Evolutionary conservation across 805 yeast species (phyloP).

Genomic region (Teunomyces cretensis): DNA sequence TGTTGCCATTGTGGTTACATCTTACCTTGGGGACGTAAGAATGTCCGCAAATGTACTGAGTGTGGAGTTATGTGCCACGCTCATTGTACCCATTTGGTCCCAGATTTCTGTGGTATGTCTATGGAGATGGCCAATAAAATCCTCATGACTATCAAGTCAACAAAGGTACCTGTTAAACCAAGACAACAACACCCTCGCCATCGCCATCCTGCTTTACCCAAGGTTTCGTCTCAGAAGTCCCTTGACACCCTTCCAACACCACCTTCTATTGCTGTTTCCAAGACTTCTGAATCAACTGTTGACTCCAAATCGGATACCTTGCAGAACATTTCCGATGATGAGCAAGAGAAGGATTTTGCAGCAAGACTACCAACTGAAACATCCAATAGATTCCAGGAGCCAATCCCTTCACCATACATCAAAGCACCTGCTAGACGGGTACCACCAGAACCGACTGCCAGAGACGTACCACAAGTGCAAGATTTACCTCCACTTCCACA

Average conservation of each 20-base stretch:
- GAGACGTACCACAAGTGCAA: slow-evolving; percentile 7
- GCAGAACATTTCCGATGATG: slow-evolving; percentile 17
- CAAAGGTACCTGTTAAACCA: slow-evolving; percentile 36
- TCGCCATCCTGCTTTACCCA: slow-evolving; percentile 5
- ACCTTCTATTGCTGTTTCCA: slow-evolving; percentile 5
- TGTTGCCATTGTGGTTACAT: slow-evolving; percentile 99
- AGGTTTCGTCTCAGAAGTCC: slow-evolving; percentile 4
- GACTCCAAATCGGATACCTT: slow-evolving; percentile 10
- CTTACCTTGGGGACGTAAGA: slow-evolving; percentile 91
- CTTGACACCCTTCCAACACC: not conserved
- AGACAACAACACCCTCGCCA: slow-evolving; percentile 9
- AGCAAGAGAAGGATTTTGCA: slow-evolving; percentile 18
- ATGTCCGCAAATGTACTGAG: slow-evolving; percentile 86
- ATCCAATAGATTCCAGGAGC: slow-evolving; percentile 25
- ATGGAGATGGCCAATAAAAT: slow-evolving; percentile 95
- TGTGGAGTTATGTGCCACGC: slow-evolving; percentile 96
- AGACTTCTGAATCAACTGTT: slow-evolving; percentile 2
- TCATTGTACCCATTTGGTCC: slow-evolving; percentile 89
- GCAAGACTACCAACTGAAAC: slow-evolving; percentile 31
- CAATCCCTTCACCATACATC: slow-evolving; percentile 24
- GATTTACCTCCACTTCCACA: slow-evolving; percentile 8
- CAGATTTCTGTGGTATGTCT: slow-evolving; percentile 98
- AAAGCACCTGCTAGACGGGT: slow-evolving; percentile 18
- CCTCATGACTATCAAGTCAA: slow-evolving; percentile 74
- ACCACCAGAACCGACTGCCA: slow-evolving; percentile 14